Evolutionary conservation across 1,284 basidiomycete genomes (phyloP), one percentile per base, ranked within the genome.

Genomic region (Trametes versicolor): DNA sequence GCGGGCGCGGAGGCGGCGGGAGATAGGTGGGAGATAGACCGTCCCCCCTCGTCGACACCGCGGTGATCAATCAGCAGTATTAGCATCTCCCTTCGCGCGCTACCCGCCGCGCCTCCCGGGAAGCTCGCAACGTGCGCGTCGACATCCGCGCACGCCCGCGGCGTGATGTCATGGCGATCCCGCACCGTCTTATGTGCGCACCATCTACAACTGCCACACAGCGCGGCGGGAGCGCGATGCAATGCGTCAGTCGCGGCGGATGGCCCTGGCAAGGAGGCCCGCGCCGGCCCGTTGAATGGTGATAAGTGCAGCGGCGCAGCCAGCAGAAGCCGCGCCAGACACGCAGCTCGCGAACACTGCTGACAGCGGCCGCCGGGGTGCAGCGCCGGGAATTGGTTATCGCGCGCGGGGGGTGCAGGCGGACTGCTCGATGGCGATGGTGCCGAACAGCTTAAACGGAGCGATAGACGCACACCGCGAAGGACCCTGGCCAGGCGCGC

Each of bases 11-110:
- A 43, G 29, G 58, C 53, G 52, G 60, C 60, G 62, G 68, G 67
- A 69, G 68, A 69, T 69, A 56, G 63, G 51, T 34, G 37, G 68
- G 65, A 69, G 68, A 69, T 69, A 65, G 65, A 64, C 64, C 62
- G 58, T 52, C 60, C 65, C 47, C 49, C 48, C 52, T 55, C 57
- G 60, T 53, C 61, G 60, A 27, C 66, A 13, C 50, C 48, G 58
- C 65, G 63, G 62, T 51, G 58, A 69, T 69, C 68, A 37, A 66
- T 63, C 58, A 49, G 52, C 59, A 49, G 7, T 41, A 45, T 52
- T 63, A 58, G 61, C 53, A 56, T 61, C 59, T 23, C 43, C 36
- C 34, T 9, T 23, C 41, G 54, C 50, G 56, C 60, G 47, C 60
- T n/a, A 17, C n/a, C n/a, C 50, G 27, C 52, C 45, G 19, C 9